A percentile compares a stretch with the other conserved stretches of the same genome.
phyloP scores from a whole-genome alignment of 345 rosid species.

The Lenwebbia sp. region DNA sequence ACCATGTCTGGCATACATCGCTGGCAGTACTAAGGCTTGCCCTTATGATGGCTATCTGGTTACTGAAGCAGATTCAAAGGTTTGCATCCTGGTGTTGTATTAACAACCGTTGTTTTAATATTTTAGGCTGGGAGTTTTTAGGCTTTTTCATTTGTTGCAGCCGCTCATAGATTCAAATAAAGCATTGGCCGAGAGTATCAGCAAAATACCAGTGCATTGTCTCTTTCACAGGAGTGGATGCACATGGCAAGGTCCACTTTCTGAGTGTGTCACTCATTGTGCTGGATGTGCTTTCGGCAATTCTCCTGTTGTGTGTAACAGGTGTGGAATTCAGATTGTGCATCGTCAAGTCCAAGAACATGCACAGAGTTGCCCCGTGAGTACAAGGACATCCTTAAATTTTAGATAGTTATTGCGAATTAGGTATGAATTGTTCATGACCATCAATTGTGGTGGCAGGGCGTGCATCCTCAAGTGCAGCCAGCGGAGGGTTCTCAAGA shows the following conservation, averaged over 20 bases:
- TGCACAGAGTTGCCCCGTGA: slow-evolving; percentile 70
- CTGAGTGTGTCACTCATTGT: slow-evolving; percentile 61
- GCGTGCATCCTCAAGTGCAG: slow-evolving; percentile 47
- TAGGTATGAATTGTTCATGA: not conserved
- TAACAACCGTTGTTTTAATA: not conserved
- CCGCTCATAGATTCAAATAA: slow-evolving; percentile 57
- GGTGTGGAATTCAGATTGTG: slow-evolving; percentile 46
- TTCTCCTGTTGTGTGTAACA: slow-evolving; percentile 62
- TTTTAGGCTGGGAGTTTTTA: not conserved
- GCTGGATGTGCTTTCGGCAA: slow-evolving; percentile 61
- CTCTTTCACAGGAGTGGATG: slow-evolving; percentile 77
- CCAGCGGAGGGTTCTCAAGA: slow-evolving; percentile 27
- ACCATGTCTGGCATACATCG: slow-evolving; percentile 52
- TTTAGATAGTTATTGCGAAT: not conserved
- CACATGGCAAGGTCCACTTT: slow-evolving; percentile 65
- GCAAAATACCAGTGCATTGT: slow-evolving; percentile 49
- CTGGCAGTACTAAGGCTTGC: slow-evolving; percentile 59
- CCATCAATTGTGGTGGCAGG: slow-evolving; percentile 16
- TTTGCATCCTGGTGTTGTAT: slow-evolving; percentile 1
- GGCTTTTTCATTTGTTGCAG: slow-evolving; percentile 24
- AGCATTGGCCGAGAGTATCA: slow-evolving; percentile 54
- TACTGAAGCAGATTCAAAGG: slow-evolving; percentile 81
- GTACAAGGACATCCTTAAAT: slow-evolving; percentile 12
- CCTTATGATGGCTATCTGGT: slow-evolving; percentile 80
- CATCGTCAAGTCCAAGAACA: slow-evolving; percentile 74